Evolutionary conservation across 306 rosid species (phyloP), one percentile per base, ranked within the genome.

Genomic region (Casuarina equisetifolia): DNA sequence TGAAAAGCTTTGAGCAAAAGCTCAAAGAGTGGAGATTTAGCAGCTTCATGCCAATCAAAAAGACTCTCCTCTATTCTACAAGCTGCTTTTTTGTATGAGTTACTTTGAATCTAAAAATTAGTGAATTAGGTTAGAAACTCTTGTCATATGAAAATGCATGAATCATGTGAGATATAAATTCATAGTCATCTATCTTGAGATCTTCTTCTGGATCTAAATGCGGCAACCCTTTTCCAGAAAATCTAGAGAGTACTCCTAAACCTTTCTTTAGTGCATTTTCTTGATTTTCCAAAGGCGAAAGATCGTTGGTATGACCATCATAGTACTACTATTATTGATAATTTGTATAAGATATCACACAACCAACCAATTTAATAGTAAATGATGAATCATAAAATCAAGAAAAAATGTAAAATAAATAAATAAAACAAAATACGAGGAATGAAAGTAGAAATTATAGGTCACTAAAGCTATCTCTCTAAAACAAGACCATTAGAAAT

Each of bases 131-230:
- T 68, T 38, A 42, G 36, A 38, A 73, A 16, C 54, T 68, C 54
- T 40, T 52, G 40, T 0, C 5, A 69, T 20, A 76, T 79, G 69
- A 13, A 76, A 3, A 54, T 42, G 68, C 46, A 71, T 2, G 2
- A 0, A 40, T 25, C 43, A 39, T 5, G 1, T 40, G 19, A 52
- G n/a, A 71, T 40, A 20, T 9, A 58, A 83, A 45, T 42, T 39
- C 76, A 50, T 54, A 82, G 78, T 53, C 53, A 69, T 51, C 62
- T 71, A 89, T 96, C 84, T 91, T 89, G 93, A 95, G 83, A 82
- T 92, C 97, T 80, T 92, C 98, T 89, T 95, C 97, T 44, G 97
- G 97, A 87, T 95, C 95, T 54, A 95, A 90, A 80, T 86, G 32
- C 86, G 73, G 98, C 96, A 76, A 95, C 77, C 63, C 96, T 80